These are phyloP conservation scores for Plasmopara viticola DNA, from an alignment of 352 stramenopile genomes.

Conservation along the genomic window DNA sequence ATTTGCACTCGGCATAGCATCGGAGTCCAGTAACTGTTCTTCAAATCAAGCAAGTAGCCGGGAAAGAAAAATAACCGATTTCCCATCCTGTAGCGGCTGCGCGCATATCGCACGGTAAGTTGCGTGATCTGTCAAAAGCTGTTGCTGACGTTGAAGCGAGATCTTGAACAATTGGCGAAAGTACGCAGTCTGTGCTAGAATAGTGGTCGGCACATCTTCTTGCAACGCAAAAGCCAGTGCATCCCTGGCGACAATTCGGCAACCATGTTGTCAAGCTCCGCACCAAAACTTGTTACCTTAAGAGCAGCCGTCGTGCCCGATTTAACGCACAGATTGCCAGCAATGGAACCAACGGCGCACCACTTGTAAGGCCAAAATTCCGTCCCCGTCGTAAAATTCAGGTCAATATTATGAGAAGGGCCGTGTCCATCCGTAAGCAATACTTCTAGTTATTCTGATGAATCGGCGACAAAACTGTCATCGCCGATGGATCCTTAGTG, in stretches of 20 bases:
- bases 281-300: not conserved
- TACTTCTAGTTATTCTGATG: not conserved
- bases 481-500: not conserved
- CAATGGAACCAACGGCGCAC: not conserved
- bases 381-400: not conserved
- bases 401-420: not conserved
- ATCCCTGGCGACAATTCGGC: not conserved
- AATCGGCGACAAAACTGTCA: not conserved
- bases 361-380: not conserved
- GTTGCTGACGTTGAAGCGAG: not conserved
- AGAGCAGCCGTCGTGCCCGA: not conserved
- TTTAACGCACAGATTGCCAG: not conserved
- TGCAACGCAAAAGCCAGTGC: not conserved
- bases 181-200: conserved; percentile 1
- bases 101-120: not conserved
- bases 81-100: not conserved
- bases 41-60: not conserved
- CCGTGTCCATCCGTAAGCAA: not conserved
- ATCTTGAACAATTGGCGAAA: not conserved
- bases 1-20: not conserved
- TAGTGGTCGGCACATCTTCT: not conserved
- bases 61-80: not conserved
- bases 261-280: not conserved
- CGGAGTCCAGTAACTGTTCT: no score
- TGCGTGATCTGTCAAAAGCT: not conserved